A percentile compares a stretch with the other conserved stretches of the same genome.
phyloP scores from a whole-genome alignment of 345 rosid species.

The Salix koriyanagi region DNA sequence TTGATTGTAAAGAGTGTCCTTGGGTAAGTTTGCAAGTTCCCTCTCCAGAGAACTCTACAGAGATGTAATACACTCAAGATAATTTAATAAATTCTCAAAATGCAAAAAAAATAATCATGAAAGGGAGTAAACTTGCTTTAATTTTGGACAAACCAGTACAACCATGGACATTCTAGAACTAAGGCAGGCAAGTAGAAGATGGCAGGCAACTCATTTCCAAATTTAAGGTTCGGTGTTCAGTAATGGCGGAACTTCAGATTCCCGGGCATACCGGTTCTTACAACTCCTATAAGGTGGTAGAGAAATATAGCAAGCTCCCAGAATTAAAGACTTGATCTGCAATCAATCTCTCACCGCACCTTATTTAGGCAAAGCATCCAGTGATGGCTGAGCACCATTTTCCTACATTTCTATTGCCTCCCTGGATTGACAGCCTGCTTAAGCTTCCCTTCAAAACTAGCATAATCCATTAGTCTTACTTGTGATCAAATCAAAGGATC shows the following conservation, averaged over 20 bases:
- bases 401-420: not conserved
- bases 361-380: not conserved
- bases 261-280: not conserved
- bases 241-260: not conserved
- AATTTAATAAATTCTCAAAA: no score
- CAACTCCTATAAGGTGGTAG: not conserved
- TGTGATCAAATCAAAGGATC: not conserved
- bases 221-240: not conserved
- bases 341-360: not conserved
- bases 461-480: not conserved
- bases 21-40: no score
- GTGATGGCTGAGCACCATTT: not conserved
- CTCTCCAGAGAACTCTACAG: no score
- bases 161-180: not conserved
- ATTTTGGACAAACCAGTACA: not conserved
- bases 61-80: no score
- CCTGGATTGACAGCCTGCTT: not conserved
- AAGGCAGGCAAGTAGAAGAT: not conserved
- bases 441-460: not conserved
- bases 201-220: not conserved
- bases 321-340: not conserved
- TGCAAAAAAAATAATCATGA: no score
- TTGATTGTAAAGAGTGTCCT: no score
- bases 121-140: no score
- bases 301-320: not conserved